phyloP scores from a whole-genome alignment of 177 flowering plant species.

The Vitis hybrid region DNA sequence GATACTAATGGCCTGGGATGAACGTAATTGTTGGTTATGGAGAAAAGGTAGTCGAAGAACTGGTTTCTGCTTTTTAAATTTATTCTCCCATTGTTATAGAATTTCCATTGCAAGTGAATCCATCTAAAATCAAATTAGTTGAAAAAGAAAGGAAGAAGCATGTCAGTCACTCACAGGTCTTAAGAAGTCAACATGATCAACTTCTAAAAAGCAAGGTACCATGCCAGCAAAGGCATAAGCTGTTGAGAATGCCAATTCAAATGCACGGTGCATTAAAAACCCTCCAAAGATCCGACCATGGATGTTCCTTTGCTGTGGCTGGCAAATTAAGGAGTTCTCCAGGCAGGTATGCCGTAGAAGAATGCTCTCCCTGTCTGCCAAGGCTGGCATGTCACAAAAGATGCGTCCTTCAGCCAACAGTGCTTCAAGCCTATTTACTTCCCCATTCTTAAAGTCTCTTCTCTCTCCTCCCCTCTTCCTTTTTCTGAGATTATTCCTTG shows the following conservation, averaged over 20 bases:
- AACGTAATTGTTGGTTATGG: too few species aligned
- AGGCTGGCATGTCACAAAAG: constrained; percentile 52
- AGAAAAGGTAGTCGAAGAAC: too few species aligned
- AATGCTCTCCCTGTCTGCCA: constrained; percentile 54
- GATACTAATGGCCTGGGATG: too few species aligned
- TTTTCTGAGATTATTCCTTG: constrained; percentile 35
- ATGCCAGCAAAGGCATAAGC: constrained; percentile 55
- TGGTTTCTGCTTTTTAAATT: too few species aligned
- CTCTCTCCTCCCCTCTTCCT: constrained; percentile 30
- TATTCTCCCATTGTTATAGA: too few species aligned
- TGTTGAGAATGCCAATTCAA: constrained; percentile 53
- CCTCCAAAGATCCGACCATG: constrained; percentile 58
- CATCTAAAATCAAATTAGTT: too few species aligned
- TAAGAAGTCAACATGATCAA: constrained; percentile 51
- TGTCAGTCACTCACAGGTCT: constrained; percentile 36
- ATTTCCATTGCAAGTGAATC: too few species aligned
- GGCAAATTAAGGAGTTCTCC: constrained; percentile 47
- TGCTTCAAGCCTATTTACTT: constrained; percentile 19
- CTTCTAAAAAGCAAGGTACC: constrained; percentile 47
- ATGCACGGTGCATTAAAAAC: constrained; percentile 49
- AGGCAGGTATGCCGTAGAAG: constrained; percentile 43
- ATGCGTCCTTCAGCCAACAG: constrained; percentile 44
- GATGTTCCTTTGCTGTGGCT: constrained; percentile 52
- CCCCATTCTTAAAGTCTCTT: constrained; percentile 27
- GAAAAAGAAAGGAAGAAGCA: neutral